phyloP scores from a whole-genome alignment of 73 alveolate species.

The Breviolum minutum region DNA sequence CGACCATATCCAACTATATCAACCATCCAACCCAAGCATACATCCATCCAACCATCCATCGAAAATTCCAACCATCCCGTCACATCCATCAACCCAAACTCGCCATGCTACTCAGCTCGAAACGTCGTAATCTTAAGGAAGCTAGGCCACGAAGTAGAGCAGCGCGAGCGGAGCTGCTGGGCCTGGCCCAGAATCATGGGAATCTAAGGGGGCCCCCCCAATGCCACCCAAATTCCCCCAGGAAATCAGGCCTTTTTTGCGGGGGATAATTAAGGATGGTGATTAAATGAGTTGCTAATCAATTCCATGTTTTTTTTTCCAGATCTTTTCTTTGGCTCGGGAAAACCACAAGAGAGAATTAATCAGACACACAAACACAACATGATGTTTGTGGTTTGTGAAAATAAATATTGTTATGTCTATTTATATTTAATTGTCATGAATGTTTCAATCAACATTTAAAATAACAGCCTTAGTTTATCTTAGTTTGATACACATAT shows the following conservation, averaged over 20 bases:
- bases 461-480: neutral
- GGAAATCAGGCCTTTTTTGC: neutral
- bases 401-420: too few relatives aligned
- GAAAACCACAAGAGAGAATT: too few relatives aligned
- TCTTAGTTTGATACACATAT: neutral
- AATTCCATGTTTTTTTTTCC: too few relatives aligned
- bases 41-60: too few relatives aligned
- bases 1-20: too few relatives aligned
- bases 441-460: neutral
- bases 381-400: too few relatives aligned
- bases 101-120: conserved; percentile 41
- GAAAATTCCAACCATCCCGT: neutral
- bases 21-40: neutral
- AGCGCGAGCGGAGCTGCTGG: conserved; percentile 15
- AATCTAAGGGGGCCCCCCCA: neutral
- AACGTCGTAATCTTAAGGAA: neutral
- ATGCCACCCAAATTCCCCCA: neutral
- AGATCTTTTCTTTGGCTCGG: too few relatives aligned
- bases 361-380: too few relatives aligned
- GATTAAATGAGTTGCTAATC: too few relatives aligned
- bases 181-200: conserved; percentile 2
- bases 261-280: too few relatives aligned
- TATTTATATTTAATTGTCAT: too few relatives aligned
- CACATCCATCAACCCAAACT: neutral
- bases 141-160: conserved; percentile 49